These are phyloP conservation scores for Spatholobus suberectus DNA, from an alignment of 306 rosid species.

Conservation along the genomic window DNA sequence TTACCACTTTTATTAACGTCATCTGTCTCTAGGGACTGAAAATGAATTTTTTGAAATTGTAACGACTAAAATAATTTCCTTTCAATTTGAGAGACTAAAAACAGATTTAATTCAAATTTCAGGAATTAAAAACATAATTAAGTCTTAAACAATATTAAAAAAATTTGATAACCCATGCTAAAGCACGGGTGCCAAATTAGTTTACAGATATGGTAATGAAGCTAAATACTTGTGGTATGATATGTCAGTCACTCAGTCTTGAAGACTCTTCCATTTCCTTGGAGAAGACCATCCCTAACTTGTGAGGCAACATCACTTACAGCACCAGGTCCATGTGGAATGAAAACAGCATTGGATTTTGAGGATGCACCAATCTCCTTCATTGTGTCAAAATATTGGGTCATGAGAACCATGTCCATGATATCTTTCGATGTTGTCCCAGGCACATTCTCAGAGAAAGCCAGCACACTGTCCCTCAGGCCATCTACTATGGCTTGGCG, in stretches of 20 bases:
- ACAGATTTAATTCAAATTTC: too few relatives aligned
- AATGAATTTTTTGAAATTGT: too few relatives aligned
- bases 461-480: slow-evolving; percentile 82
- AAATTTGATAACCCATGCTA: too few relatives aligned
- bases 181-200: too few relatives aligned
- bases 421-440: slow-evolving; percentile 85
- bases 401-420: slow-evolving; percentile 92
- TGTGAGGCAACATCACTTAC: slow-evolving; percentile 72
- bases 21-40: too few relatives aligned
- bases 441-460: slow-evolving; percentile 80
- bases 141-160: too few relatives aligned
- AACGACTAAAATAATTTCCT: too few relatives aligned
- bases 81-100: too few relatives aligned
- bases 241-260: background rate
- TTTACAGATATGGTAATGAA: too few relatives aligned
- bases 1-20: too few relatives aligned
- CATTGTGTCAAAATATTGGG: slow-evolving; percentile 91
- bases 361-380: slow-evolving; percentile 90
- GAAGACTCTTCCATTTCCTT: slow-evolving; percentile 46
- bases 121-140: too few relatives aligned
- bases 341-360: slow-evolving; percentile 76
- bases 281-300: slow-evolving; percentile 84
- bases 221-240: background rate
- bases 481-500: slow-evolving; percentile 90
- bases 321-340: slow-evolving; percentile 91